Percentiles rank a stretch among this genome's conserved stretches.
phyloP scores from a whole-genome alignment of 192 early-diverging fungal genomes.

The Backusella mclennaniae region DNA sequence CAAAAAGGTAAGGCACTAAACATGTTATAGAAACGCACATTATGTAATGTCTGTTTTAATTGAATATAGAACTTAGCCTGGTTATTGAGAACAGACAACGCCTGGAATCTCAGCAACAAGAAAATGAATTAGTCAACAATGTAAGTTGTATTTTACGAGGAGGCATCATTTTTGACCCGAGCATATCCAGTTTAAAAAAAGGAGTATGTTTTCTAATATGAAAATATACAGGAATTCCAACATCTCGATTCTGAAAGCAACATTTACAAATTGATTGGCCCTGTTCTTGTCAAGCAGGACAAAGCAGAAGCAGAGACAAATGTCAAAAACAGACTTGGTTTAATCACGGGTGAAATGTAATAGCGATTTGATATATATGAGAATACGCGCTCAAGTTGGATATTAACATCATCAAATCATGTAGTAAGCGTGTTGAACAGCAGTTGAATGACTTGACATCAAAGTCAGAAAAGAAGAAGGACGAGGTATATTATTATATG shows the following conservation, averaged over 20 bases:
- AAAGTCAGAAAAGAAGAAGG: slow-evolving; percentile 83
- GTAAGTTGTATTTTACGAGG: slow-evolving; percentile 38
- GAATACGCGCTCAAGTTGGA: not conserved
- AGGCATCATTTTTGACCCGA: not conserved
- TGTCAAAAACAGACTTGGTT: slow-evolving; percentile 93
- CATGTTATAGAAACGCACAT: not conserved
- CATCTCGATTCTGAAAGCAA: slow-evolving; percentile 75
- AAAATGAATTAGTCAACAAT: slow-evolving; percentile 90
- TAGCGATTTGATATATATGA: not conserved
- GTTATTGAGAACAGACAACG: slow-evolving; percentile 73
- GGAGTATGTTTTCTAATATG: not conserved
- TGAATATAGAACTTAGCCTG: slow-evolving; percentile 65
- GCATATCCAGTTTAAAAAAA: not conserved
- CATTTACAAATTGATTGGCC: slow-evolving; percentile 96
- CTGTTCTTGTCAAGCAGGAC: slow-evolving; percentile 94
- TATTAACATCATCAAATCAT: not conserved
- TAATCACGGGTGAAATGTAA: slow-evolving; percentile 87
- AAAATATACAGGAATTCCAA: slow-evolving; percentile 76
- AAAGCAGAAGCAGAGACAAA: slow-evolving; percentile 79
- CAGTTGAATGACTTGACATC: slow-evolving; percentile 78
- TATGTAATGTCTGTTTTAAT: not conserved
- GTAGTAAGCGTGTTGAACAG: slow-evolving; percentile 80
- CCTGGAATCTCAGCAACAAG: slow-evolving; percentile 94
- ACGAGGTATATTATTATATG: slow-evolving; percentile 50
- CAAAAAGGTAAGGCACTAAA: slow-evolving; percentile 58